These are phyloP conservation scores for Penicillium roqueforti DNA, from an alignment of 495 filamentous ascomycete genomes.

Conservation along the genomic window DNA sequence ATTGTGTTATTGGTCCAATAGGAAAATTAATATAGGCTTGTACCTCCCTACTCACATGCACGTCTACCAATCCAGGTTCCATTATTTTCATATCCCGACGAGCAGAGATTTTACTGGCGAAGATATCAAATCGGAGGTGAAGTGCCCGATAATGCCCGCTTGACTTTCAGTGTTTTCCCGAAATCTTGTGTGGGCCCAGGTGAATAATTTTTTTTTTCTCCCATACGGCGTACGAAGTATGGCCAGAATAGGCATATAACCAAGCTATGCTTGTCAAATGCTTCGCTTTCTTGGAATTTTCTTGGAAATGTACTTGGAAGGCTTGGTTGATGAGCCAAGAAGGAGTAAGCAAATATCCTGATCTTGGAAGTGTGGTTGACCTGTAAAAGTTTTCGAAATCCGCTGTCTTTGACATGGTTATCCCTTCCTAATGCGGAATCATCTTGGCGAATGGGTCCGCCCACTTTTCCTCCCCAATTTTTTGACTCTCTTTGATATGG, in stretches of 20 bases:
- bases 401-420: neutral
- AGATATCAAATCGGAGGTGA: neutral
- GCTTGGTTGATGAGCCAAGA: neutral
- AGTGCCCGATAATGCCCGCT: neutral
- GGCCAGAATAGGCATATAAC: neutral
- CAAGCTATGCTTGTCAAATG: neutral
- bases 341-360: neutral
- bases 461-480: no score
- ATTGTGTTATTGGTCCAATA: neutral
- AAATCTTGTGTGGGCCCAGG: neutral
- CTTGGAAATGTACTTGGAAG: neutral
- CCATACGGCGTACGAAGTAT: neutral
- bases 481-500: no score
- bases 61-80: neutral
- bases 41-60: neutral
- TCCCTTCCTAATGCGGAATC: neutral
- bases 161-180: neutral
- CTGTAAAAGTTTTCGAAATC: neutral
- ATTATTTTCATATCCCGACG: neutral
- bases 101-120: neutral
- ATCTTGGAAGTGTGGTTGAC: neutral
- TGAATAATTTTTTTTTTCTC: neutral
- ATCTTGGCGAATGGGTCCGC: neutral
- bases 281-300: neutral
- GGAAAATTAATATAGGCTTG: neutral